phyloP scores from a whole-genome alignment of 306 rosid genomes.

The Vigna hirtella region DNA sequence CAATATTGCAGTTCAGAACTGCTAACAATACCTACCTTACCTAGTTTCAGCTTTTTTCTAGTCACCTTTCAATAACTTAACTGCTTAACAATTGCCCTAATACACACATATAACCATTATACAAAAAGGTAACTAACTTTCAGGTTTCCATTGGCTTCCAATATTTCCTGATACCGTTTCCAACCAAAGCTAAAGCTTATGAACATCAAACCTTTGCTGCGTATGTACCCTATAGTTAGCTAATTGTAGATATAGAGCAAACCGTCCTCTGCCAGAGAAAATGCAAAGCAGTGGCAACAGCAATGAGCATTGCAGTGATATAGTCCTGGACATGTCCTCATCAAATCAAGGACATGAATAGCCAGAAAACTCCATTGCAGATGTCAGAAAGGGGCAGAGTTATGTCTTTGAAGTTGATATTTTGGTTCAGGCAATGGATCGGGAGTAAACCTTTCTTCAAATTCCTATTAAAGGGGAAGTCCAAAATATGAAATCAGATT shows the following conservation, averaged over 20 bases:
- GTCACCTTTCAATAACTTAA: constrained; percentile 14
- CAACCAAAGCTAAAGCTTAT: constrained; percentile 45
- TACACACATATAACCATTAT: constrained; percentile 40
- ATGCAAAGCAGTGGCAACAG: constrained; percentile 27
- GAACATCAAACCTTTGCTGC: constrained; percentile 49
- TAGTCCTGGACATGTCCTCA: constrained; percentile 13
- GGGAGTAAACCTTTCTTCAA: constrained; percentile 46
- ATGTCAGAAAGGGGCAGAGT: constrained; percentile 62
- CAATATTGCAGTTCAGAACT: constrained; percentile 21
- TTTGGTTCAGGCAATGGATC: constrained; percentile 46
- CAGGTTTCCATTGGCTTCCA: constrained; percentile 33
- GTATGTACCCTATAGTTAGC: constrained; percentile 45
- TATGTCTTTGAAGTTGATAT: constrained; percentile 69
- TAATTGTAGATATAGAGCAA: constrained; percentile 43
- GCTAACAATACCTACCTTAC: constrained; percentile 13
- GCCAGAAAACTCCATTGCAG: neutral
- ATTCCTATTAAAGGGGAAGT: constrained; percentile 51
- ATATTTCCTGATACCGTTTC: constrained; percentile 30
- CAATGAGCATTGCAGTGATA: constrained; percentile 7
- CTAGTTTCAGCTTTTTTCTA: constrained; percentile 5
- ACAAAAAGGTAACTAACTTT: constrained; percentile 34
- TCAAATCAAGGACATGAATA: neutral
- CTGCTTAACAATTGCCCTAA: constrained; percentile 16
- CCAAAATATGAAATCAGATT: constrained; percentile 14
- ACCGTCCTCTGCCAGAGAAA: constrained; percentile 20